phyloP scores from a whole-genome alignment of 257 asterid species.

The Plantago elongata region DNA sequence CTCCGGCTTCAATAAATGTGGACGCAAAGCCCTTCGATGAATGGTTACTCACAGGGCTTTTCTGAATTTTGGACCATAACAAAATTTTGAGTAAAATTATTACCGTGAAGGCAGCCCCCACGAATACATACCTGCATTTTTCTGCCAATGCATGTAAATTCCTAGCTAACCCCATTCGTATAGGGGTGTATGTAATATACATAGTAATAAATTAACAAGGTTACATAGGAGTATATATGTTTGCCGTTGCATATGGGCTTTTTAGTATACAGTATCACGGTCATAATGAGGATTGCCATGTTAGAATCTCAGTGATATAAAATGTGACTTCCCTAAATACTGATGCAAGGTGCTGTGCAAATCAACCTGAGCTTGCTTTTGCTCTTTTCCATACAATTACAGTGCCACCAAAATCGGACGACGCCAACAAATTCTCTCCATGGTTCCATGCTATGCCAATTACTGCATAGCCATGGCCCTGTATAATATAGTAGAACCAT shows the following conservation, averaged over 20 bases:
- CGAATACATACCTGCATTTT: no score
- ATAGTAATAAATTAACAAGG: no score
- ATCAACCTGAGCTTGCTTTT: constrained; percentile 36
- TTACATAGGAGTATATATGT: not conserved
- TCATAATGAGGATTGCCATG: constrained; percentile 8
- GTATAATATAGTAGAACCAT: constrained; percentile 13
- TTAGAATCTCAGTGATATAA: not conserved
- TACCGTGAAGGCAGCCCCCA: no score
- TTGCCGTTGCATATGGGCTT: constrained; percentile 14
- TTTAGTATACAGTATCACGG: no score
- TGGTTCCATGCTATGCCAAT: constrained; percentile 97
- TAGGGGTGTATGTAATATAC: no score
- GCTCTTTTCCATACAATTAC: constrained; percentile 98
- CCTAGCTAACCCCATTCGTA: no score
- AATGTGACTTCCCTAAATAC: not conserved
- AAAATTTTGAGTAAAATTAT: no score
- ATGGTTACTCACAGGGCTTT: no score
- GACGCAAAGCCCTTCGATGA: no score
- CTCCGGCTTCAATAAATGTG: no score
- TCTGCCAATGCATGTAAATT: no score
- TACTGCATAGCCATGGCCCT: constrained; percentile 95
- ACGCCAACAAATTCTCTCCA: constrained; percentile 89
- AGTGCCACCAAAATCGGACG: constrained; percentile 98
- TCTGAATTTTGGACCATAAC: no score
- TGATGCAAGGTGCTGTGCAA: not conserved